phyloP scores from a whole-genome alignment of 441 rosid species.

The Erysimum pusillum region DNA sequence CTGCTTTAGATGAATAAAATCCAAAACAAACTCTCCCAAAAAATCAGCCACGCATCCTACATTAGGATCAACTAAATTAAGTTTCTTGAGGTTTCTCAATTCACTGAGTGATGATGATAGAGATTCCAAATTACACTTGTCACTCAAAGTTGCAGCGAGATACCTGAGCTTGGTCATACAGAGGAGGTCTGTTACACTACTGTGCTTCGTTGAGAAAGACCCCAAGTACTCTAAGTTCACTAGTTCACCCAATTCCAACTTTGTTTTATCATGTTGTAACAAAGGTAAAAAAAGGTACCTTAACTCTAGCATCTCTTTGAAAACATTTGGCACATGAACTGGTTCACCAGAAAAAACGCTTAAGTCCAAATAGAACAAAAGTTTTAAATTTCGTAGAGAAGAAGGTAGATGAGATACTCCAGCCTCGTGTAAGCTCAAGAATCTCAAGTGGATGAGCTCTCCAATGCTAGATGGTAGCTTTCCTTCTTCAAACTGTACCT shows the following conservation, averaged over 20 bases:
- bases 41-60: not conserved
- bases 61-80: fast-evolving
- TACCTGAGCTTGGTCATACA: not conserved
- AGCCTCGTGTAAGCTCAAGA: not conserved
- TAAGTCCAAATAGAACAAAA: not conserved
- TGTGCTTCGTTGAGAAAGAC: not conserved
- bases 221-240: not conserved
- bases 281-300: not conserved
- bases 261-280: not conserved
- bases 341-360: fast-evolving
- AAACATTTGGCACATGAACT: not conserved
- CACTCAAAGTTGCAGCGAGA: not conserved
- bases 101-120: not conserved
- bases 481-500: not conserved
- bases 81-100: not conserved
- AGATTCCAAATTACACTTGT: not conserved
- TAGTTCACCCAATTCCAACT: not conserved
- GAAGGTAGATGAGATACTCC: not conserved
- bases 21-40: not conserved
- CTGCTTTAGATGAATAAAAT: not conserved
- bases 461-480: not conserved
- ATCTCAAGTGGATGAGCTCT: not conserved
- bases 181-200: not conserved
- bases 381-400: not conserved
- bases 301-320: not conserved